Percentiles rank a stretch among this genome's conserved stretches.
phyloP scores from a whole-genome alignment of 2,329 filamentous ascomycete species.

The Amesomyces nigricolor region DNA sequence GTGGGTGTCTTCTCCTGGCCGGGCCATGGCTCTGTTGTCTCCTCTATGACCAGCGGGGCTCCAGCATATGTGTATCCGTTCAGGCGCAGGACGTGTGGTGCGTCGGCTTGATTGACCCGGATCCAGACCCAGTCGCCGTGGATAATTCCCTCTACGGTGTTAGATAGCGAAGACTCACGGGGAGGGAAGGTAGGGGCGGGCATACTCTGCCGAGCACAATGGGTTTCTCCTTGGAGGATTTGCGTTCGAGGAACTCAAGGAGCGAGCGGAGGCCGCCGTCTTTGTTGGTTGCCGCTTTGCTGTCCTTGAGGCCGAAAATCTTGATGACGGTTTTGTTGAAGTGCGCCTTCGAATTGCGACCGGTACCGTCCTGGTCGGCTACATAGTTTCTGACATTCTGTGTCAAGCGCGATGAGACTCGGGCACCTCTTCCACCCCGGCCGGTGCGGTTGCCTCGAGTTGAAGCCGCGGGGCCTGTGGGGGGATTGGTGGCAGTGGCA shows the following conservation, averaged over 20 bases:
- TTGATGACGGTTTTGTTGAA: conserved; percentile 37
- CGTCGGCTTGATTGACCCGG: conserved; percentile 58
- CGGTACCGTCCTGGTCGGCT: conserved; percentile 1
- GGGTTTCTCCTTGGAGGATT: conserved; percentile 52
- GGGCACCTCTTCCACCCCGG: conserved; percentile 13
- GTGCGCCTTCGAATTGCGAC: conserved; percentile 19
- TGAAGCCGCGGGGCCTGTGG: conserved; percentile 14
- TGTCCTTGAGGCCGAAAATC: conserved; percentile 60
- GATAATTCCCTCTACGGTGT: conserved; percentile 34
- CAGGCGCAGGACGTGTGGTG: conserved; percentile 59
- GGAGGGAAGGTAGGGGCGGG: conserved; percentile 29
- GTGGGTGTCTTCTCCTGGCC: conserved; percentile 26
- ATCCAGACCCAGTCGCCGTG: conserved; percentile 66
- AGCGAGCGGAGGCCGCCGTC: conserved; percentile 63
- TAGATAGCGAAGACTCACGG: conserved; percentile 5
- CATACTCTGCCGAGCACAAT: conserved; percentile 74
- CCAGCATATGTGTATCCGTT: conserved; percentile 67
- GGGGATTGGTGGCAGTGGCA: conserved; percentile 18
- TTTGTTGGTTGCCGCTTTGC: conserved; percentile 60
- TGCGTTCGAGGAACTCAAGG: conserved; percentile 65
- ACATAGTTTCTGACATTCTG: conserved; percentile 24
- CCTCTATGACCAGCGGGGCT: conserved; percentile 51
- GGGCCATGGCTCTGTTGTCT: conserved; percentile 39
- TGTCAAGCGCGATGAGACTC: conserved; percentile 17
- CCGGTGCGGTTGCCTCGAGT: conserved; percentile 11